Conservation (phyloP, 768 basidiomycete genomes). For the Podaxis mareebaensis region DNA sequence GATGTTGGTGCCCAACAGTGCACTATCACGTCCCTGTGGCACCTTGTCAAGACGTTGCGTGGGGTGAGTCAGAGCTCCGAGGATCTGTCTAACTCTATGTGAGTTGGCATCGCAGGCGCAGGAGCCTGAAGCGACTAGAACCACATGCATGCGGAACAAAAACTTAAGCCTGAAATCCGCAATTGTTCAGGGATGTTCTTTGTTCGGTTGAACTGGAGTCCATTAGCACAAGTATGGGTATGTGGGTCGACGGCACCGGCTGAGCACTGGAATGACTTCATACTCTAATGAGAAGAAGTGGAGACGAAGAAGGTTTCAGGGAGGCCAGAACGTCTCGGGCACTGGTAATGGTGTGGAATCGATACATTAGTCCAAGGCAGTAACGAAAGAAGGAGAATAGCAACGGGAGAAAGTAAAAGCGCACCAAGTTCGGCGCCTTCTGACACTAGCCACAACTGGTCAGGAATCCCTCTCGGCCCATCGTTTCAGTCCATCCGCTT, state of each 20-base stretch:
- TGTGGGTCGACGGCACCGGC: background rate
- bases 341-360: background rate
- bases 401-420: background rate
- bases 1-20: too few relatives aligned
- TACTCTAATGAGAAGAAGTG: background rate
- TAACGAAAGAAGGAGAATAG: background rate
- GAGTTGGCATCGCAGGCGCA: background rate
- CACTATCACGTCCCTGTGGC: background rate
- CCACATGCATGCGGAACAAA: background rate
- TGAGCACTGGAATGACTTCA: background rate
- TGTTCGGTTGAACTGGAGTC: background rate
- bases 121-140: background rate
- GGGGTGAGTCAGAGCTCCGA: background rate
- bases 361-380: background rate
- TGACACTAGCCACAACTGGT: background rate
- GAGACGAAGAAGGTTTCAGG: background rate
- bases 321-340: background rate
- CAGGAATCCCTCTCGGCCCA: constrained; percentile 38
- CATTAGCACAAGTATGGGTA: background rate
- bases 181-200: background rate
- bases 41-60: background rate
- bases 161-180: background rate
- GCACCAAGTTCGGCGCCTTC: background rate
- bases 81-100: background rate
- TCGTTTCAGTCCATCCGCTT: constrained; percentile 58